These are phyloP conservation scores for Cicer pinnatifidum DNA, from an alignment of 306 rosid species.

Conservation along the genomic window DNA sequence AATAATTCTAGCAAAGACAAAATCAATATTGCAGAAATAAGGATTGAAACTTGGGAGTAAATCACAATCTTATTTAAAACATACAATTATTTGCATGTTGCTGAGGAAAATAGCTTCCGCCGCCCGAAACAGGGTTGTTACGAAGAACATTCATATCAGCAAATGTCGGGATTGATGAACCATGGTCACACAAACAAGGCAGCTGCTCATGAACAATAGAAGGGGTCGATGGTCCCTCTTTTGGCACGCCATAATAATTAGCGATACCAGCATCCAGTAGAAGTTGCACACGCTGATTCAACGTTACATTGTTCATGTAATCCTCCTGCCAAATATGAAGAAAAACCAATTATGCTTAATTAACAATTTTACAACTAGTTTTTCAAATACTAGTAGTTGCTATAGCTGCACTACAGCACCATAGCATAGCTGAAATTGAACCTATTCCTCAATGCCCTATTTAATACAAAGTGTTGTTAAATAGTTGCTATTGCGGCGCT, in stretches of 20 bases:
- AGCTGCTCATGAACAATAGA: slow-evolving; percentile 17
- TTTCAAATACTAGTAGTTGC: too few relatives aligned
- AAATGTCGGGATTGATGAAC: slow-evolving; percentile 35
- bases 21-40: background rate
- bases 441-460: too few relatives aligned
- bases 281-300: slow-evolving; percentile 16
- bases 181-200: slow-evolving; percentile 28
- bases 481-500: too few relatives aligned
- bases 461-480: too few relatives aligned
- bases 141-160: slow-evolving; percentile 35
- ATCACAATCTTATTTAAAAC: background rate
- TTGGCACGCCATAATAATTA: background rate
- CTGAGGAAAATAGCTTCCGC: slow-evolving; percentile 34
- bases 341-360: background rate
- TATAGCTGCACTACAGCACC: too few relatives aligned
- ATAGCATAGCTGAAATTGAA: too few relatives aligned
- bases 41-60: background rate
- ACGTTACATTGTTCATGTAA: slow-evolving; percentile 47
- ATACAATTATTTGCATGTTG: slow-evolving; percentile 46
- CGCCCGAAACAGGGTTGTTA: slow-evolving; percentile 19
- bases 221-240: slow-evolving; percentile 11
- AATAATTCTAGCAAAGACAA: background rate
- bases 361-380: background rate
- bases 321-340: slow-evolving; percentile 44
- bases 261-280: background rate